Evolutionary conservation across 306 rosid species (phyloP), one percentile per base, ranked within the genome.

Genomic region (Neltuma alba): DNA sequence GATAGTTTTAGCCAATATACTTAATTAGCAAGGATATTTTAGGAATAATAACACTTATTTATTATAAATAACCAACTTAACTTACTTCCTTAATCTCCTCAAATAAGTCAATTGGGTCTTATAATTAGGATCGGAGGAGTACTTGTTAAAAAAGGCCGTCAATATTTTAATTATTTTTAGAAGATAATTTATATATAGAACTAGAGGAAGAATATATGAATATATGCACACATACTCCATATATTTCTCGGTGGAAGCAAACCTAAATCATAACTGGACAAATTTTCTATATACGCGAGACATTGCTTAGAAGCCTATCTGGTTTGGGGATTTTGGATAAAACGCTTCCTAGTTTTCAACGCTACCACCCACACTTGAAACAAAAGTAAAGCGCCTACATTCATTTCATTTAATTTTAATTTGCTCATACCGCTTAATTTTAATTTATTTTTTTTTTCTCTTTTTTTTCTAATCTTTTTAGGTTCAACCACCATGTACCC

Each of bases 271-370:
- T 18, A 48, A 50, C 20, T 70, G 62, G 73, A 76, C 61, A 76
- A 41, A 16, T 44, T 74, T 75, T 10, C 47, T 20, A 60, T 25
- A 70, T 40, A n/a, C n/a, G 66, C 11, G 69, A 76, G 70, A 50
- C 50, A 66, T 55, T 58, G 54, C 70, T 82, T 42, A 33, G 13
- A 48, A 66, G 41, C 16, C 58, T 52, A 78, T 67, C 5, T 70
- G 13, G 48, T 72, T 79, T 58, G 36, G 20, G 31, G 33, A 30
- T 58, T 66, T 79, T 44, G 68, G 76, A 78, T 80, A 45, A 78
- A 80, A 82, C 75, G 80, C 34, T 82, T 82, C 73, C 91, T 87
- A 85, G 87, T 82, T 70, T 50, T 85, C 71, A 83, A 89, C 76
- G 89, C 96, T 27, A 85, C 85, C 88, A 60, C 70, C 38, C 41